Conservation (phyloP, 2,329 filamentous ascomycete species). For the Aspergillus puulaauensis region DNA sequence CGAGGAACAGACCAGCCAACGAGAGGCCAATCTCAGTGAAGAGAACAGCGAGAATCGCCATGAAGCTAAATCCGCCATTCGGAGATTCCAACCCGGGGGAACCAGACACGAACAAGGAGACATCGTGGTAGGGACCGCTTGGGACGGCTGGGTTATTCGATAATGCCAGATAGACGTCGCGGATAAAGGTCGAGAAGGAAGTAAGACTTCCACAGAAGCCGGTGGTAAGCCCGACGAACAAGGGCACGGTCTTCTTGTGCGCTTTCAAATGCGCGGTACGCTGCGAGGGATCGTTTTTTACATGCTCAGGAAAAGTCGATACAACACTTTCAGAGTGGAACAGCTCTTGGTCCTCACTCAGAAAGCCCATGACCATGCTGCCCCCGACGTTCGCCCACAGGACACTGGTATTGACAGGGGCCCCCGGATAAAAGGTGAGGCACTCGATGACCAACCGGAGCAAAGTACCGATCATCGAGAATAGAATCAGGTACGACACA, state of each 20-base stretch:
- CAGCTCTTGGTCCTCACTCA: slow-evolving; percentile 70
- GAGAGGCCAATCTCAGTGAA: slow-evolving; percentile 69
- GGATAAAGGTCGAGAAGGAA: slow-evolving; percentile 78
- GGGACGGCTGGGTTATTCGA: slow-evolving; percentile 30
- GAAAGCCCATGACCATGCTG: slow-evolving; percentile 75
- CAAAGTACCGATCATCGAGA: neutral
- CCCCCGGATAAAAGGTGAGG: slow-evolving; percentile 73
- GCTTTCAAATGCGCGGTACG: neutral
- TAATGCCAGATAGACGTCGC: slow-evolving; percentile 71
- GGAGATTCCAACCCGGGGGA: slow-evolving; percentile 47
- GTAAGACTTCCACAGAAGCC: slow-evolving; percentile 89
- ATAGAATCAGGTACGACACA: neutral
- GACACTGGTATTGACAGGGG: slow-evolving; percentile 68
- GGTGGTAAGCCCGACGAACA: slow-evolving; percentile 68
- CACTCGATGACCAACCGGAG: slow-evolving; percentile 61
- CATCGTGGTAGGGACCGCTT: slow-evolving; percentile 41
- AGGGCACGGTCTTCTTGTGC: neutral
- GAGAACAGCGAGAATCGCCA: slow-evolving; percentile 71
- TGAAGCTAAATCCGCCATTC: slow-evolving; percentile 72
- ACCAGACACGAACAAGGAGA: slow-evolving; percentile 26
- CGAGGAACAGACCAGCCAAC: slow-evolving; percentile 64
- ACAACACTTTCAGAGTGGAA: slow-evolving; percentile 59
- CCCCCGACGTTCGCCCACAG: slow-evolving; percentile 85
- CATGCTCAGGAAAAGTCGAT: neutral
- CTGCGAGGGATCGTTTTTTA: neutral